A percentile compares a stretch with the other conserved stretches of the same genome.
Evolutionary conservation across 768 basidiomycete genomes (phyloP).

Genomic region (Auricularia cornea): DNA sequence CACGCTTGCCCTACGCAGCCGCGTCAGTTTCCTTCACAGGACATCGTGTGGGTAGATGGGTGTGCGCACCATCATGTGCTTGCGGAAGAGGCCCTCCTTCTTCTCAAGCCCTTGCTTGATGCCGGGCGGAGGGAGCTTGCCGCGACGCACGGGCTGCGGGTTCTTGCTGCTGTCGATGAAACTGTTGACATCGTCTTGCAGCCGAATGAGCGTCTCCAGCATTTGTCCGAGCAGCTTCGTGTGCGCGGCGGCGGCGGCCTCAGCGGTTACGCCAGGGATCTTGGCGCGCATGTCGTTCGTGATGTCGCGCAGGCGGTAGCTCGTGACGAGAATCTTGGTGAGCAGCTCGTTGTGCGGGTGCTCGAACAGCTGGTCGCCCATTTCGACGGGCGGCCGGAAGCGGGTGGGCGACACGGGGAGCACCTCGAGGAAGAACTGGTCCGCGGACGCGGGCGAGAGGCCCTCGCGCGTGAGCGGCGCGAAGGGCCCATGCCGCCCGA

Average conservation of each 20-base stretch:
- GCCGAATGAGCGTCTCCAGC: constrained; percentile 75
- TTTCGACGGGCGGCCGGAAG: constrained; percentile 86
- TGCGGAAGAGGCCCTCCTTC: constrained; percentile 96
- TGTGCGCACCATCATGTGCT: constrained; percentile 91
- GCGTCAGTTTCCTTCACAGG: no score
- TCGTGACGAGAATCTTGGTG: constrained; percentile 68
- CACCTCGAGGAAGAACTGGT: constrained; percentile 96
- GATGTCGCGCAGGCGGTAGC: constrained; percentile 70
- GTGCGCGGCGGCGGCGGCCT: constrained; percentile 41
- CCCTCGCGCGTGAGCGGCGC: constrained; percentile 50
- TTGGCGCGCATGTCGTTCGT: constrained; percentile 61
- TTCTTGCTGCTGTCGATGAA: constrained; percentile 98
- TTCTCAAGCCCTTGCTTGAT: constrained; percentile 97
- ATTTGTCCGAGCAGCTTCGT: constrained; percentile 56
- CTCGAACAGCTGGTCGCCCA: constrained; percentile 91
- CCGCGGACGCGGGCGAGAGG: constrained; percentile 63
- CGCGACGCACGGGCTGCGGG: constrained; percentile 72
- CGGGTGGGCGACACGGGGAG: constrained; percentile 88
- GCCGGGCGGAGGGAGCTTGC: constrained; percentile 84
- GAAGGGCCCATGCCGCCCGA: constrained; percentile 86
- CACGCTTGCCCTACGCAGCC: constrained; percentile 89
- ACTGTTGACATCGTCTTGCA: constrained; percentile 92
- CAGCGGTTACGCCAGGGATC: constrained; percentile 27
- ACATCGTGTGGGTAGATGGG: no score
- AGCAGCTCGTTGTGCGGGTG: constrained; percentile 93